These are phyloP conservation scores for Aspergillus melleus DNA, from an alignment of 2,329 filamentous ascomycete species.

Conservation along the genomic window DNA sequence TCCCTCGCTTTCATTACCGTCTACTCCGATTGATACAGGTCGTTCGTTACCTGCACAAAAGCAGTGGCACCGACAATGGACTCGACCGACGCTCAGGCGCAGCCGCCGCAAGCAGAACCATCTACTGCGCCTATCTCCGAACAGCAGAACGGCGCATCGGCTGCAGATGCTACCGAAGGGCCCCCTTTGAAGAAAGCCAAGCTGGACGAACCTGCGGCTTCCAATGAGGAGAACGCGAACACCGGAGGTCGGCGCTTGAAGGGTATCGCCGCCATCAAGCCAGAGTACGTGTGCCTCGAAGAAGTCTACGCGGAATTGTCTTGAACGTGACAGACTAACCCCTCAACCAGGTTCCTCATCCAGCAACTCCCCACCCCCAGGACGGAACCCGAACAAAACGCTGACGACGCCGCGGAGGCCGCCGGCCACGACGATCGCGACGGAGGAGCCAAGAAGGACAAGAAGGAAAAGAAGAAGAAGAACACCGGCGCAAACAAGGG, in stretches of 20 bases:
- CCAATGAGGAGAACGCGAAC: conserved; percentile 26
- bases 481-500: conserved; percentile 78
- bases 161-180: conserved; percentile 35
- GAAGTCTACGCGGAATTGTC: neutral
- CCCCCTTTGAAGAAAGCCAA: conserved; percentile 62
- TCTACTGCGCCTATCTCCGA: conserved; percentile 22
- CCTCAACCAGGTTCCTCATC: conserved; percentile 33
- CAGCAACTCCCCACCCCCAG: conserved; percentile 19
- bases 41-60: neutral
- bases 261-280: conserved; percentile 70
- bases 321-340: neutral
- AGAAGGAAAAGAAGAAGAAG: conserved; percentile 56
- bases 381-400: conserved; percentile 34
- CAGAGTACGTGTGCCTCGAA: conserved; percentile 56
- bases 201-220: conserved; percentile 41
- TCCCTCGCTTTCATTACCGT: neutral
- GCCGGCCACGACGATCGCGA: conserved; percentile 47
- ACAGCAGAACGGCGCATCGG: conserved; percentile 22
- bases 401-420: conserved; percentile 62
- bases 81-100: conserved; percentile 6
- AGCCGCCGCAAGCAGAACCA: conserved; percentile 9
- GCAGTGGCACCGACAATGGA: conserved; percentile 12
- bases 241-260: conserved; percentile 42
- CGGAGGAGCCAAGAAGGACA: conserved; percentile 35
- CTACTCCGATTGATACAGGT: neutral